These are phyloP conservation scores for Ophiorrhiza pumila DNA, from an alignment of 257 asterid species.

Conservation along the genomic window DNA sequence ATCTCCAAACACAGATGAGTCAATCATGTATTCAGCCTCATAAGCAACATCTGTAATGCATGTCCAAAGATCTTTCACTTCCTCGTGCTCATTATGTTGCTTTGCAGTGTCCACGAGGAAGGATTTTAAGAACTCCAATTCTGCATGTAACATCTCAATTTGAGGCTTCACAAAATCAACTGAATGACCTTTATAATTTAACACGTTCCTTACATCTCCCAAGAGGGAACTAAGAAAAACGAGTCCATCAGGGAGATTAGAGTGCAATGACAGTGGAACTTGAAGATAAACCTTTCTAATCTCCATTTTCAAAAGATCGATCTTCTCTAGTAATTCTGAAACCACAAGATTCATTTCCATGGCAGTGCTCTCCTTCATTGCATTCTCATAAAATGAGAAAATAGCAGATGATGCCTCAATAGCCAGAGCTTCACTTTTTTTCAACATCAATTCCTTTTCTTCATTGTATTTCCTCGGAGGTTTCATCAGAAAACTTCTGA, in stretches of 20 bases:
- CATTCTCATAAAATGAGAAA: neutral
- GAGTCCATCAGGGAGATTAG: constrained; percentile 2
- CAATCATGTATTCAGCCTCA: constrained; percentile 6
- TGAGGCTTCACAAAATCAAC: neutral
- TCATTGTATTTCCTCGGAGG: neutral
- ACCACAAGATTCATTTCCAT: neutral
- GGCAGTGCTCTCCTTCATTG: neutral
- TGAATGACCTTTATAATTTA: neutral
- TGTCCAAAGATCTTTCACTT: neutral
- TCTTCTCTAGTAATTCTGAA: neutral
- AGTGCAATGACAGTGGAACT: neutral
- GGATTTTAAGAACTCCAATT: neutral
- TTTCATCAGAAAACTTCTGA: neutral
- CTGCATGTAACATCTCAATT: neutral
- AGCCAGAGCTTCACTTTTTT: neutral
- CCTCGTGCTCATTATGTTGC: neutral
- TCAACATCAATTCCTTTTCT: neutral
- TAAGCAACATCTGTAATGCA: neutral
- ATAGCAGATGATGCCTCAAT: neutral
- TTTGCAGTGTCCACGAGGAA: neutral
- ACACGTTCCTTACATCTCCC: neutral
- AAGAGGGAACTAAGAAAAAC: constrained; percentile 3
- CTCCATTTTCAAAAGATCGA: neutral
- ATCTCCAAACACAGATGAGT: neutral
- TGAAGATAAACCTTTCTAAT: neutral